Conservation (phyloP, 2,329 filamentous ascomycete genomes). For the Botrytis fragariae region DNA sequence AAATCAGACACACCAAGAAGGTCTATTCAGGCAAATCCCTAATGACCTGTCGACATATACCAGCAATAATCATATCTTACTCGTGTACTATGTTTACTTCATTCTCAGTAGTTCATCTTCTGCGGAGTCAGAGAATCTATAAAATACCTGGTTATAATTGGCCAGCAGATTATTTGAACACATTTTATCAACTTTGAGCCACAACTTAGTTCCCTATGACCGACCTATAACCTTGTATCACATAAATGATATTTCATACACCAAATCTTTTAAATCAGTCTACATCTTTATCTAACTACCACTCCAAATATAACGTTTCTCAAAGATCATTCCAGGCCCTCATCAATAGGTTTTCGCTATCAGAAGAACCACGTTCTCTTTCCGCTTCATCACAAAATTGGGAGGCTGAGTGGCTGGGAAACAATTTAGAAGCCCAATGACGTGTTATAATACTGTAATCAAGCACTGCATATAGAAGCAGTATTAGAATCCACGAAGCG, state of each 20-base stretch:
- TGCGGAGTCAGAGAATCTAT: not conserved
- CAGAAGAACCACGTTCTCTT: not conserved
- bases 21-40: not conserved
- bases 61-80: not conserved
- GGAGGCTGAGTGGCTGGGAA: not conserved
- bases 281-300: not conserved
- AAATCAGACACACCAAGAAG: not conserved
- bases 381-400: not conserved
- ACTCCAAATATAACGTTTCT: not conserved
- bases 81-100: not conserved
- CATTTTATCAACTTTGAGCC: not conserved
- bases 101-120: not conserved
- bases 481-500: not conserved
- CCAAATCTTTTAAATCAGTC: not conserved
- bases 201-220: not conserved
- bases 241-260: not conserved
- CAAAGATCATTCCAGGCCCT: not conserved
- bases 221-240: not conserved
- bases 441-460: not conserved
- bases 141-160: not conserved
- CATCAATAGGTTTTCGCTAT: not conserved
- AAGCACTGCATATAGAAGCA: not conserved
- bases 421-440: not conserved
- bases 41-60: not conserved
- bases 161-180: not conserved